phyloP scores from a whole-genome alignment of 2,329 filamentous ascomycete species.

The Epichloe aotearoae region DNA sequence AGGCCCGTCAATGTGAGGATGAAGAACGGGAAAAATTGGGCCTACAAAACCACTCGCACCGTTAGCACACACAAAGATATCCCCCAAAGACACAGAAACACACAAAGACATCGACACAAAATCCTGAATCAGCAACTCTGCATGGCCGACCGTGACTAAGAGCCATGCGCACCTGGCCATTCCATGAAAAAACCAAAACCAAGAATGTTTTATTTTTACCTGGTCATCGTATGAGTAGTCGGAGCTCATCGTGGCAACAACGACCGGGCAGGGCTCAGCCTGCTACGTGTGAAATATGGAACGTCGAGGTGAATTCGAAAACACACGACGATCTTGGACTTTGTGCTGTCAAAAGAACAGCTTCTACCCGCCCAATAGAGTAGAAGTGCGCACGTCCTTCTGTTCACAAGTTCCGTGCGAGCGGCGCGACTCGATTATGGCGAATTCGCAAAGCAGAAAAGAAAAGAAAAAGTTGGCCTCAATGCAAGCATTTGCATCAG shows the following conservation, averaged over 20 bases:
- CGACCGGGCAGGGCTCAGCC: slow-evolving; percentile 22
- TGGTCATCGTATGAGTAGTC: slow-evolving; percentile 98
- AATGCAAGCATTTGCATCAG: neutral
- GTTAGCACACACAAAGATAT: slow-evolving; percentile 2
- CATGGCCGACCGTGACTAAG: neutral
- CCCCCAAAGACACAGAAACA: neutral
- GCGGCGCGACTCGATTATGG: neutral
- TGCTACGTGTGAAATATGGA: slow-evolving; percentile 11
- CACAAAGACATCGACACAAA: neutral
- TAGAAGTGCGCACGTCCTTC: neutral
- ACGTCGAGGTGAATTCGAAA: neutral
- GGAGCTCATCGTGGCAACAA: slow-evolving; percentile 56
- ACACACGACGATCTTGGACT: slow-evolving; percentile 1
- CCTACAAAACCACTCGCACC: slow-evolving; percentile 30
- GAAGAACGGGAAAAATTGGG: slow-evolving; percentile 98
- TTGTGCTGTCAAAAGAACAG: neutral
- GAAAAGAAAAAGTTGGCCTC: neutral
- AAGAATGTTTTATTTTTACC: slow-evolving; percentile 28
- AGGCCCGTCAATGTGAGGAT: slow-evolving; percentile 81
- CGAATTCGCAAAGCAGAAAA: neutral
- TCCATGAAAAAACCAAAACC: neutral
- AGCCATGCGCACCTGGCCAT: neutral
- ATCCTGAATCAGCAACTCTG: neutral
- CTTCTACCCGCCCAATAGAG: neutral
- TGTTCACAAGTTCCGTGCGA: neutral